A percentile compares a stretch with the other conserved stretches of the same genome.
These are phyloP conservation scores for Fraxinus americana DNA, from an alignment of 257 asterid species.

Conservation along the genomic window DNA sequence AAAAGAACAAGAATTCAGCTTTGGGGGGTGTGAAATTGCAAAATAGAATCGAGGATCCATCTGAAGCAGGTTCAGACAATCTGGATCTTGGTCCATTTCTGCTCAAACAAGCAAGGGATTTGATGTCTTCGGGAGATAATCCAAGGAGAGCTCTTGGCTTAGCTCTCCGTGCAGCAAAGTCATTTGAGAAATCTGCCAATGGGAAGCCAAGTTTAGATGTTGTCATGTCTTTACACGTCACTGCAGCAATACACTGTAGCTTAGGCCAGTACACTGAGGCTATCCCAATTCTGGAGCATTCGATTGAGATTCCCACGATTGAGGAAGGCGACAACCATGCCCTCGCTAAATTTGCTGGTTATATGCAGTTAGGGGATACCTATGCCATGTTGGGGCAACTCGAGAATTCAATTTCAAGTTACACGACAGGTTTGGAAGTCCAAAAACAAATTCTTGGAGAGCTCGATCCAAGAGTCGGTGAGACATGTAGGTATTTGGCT, in stretches of 20 bases:
- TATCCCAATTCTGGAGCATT: slow-evolving; percentile 68
- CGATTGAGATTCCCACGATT: slow-evolving; percentile 67
- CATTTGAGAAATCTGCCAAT: slow-evolving; percentile 72
- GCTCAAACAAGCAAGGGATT: slow-evolving; percentile 84
- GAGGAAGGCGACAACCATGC: slow-evolving; percentile 93
- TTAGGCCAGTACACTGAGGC: slow-evolving; percentile 80
- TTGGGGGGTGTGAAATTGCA: slow-evolving; percentile 44
- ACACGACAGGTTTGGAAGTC: slow-evolving; percentile 73
- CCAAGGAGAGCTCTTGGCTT: slow-evolving; percentile 77
- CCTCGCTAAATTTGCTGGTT: slow-evolving; percentile 92
- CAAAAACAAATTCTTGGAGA: slow-evolving; percentile 74
- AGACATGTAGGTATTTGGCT: slow-evolving; percentile 87
- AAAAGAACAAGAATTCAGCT: slow-evolving; percentile 42
- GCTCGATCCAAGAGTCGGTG: slow-evolving; percentile 82
- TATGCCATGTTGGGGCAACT: slow-evolving; percentile 85
- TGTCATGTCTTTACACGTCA: slow-evolving; percentile 87
- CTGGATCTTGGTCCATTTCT: slow-evolving; percentile 89
- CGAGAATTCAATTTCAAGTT: slow-evolving; percentile 69
- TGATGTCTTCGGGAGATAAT: slow-evolving; percentile 86
- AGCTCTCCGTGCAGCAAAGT: slow-evolving; percentile 75
- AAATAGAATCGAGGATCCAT: slow-evolving; percentile 49
- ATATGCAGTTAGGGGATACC: slow-evolving; percentile 95
- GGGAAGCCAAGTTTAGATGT: slow-evolving; percentile 78
- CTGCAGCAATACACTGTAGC: slow-evolving; percentile 83
- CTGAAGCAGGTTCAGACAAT: slow-evolving; percentile 60